These are phyloP conservation scores for Yamadazyma triangularis DNA, from an alignment of 1,139 yeast genomes.

Conservation along the genomic window DNA sequence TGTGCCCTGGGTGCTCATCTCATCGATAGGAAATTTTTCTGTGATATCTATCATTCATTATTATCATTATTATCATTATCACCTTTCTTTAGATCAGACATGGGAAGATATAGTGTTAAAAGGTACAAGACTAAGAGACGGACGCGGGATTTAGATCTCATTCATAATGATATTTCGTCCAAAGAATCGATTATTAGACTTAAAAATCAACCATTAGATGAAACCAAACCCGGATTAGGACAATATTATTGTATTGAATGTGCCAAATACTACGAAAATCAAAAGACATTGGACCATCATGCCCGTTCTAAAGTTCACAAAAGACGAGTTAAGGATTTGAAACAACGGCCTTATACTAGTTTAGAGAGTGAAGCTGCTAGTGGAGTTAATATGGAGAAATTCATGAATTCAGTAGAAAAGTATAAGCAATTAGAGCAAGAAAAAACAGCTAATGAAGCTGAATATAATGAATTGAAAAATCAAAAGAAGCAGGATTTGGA, in stretches of 20 bases:
- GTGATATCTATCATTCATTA: no score
- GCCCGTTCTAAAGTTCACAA: conserved; percentile 74
- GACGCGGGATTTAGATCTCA: conserved; percentile 80
- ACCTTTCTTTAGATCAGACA: conserved; percentile 15
- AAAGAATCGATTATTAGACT: conserved; percentile 58
- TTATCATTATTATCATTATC: no score
- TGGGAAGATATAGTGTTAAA: conserved; percentile 85
- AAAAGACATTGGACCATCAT: conserved; percentile 68
- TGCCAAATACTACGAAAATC: conserved; percentile 86
- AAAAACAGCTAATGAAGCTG: conserved; percentile 37
- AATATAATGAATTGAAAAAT: conserved; percentile 28
- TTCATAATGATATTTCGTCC: conserved; percentile 67
- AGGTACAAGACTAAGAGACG: conserved; percentile 76
- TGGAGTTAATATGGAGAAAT: conserved; percentile 70
- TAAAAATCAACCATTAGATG: conserved; percentile 82
- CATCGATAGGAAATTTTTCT: no score
- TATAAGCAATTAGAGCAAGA: conserved; percentile 39
- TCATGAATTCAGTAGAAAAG: conserved; percentile 56
- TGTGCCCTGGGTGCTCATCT: no score
- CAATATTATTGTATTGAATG: conserved; percentile 94
- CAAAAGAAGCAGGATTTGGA: conserved; percentile 41
- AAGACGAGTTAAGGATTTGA: conserved; percentile 74
- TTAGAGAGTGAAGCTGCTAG: conserved; percentile 90
- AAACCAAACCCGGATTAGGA: conserved; percentile 88
- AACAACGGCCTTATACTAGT: conserved; percentile 76